Evolutionary conservation across 768 basidiomycete species (phyloP).

Genomic region (Lanmaoa pseudosensibilis): DNA sequence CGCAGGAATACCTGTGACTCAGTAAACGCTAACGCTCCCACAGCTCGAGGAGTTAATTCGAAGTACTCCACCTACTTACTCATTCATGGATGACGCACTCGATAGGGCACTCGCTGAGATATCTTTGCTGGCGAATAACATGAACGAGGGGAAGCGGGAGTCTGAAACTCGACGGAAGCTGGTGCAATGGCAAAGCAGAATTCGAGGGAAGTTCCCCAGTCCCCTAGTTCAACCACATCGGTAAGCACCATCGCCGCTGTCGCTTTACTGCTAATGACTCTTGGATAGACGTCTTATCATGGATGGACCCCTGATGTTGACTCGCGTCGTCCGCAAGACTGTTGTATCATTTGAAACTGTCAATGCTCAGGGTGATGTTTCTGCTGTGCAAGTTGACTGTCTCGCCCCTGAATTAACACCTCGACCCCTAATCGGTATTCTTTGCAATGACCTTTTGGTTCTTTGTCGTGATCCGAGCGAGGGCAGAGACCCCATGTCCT

Average conservation of each 20-base stretch:
- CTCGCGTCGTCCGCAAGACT: slow-evolving; percentile 88
- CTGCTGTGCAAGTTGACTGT: slow-evolving; percentile 86
- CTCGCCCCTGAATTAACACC: slow-evolving; percentile 85
- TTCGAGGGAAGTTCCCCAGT: slow-evolving; percentile 89
- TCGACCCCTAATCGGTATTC: slow-evolving; percentile 72
- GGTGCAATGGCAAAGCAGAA: slow-evolving; percentile 87
- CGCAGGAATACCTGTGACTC: slow-evolving; percentile 2
- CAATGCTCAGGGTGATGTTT: slow-evolving; percentile 72
- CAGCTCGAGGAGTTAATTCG: slow-evolving; percentile 81
- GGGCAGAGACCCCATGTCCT: slow-evolving; percentile 69
- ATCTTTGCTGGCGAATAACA: slow-evolving; percentile 82
- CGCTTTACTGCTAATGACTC: slow-evolving; percentile 6
- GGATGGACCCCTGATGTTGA: slow-evolving; percentile 83
- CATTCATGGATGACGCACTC: slow-evolving; percentile 78
- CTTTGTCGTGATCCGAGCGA: slow-evolving; percentile 85
- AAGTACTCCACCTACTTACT: slow-evolving; percentile 78
- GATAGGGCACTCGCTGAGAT: slow-evolving; percentile 87
- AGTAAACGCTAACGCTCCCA: not conserved
- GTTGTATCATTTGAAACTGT: slow-evolving; percentile 79
- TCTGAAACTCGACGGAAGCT: slow-evolving; percentile 89
- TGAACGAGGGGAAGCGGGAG: slow-evolving; percentile 98
- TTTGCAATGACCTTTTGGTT: slow-evolving; percentile 93
- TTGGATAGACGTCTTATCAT: slow-evolving; percentile 77
- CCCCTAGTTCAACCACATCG: slow-evolving; percentile 98
- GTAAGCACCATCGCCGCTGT: slow-evolving; percentile 40